These are phyloP conservation scores for Vaucheria bursata DNA, from an alignment of 352 stramenopile genomes.

Conservation along the genomic window DNA sequence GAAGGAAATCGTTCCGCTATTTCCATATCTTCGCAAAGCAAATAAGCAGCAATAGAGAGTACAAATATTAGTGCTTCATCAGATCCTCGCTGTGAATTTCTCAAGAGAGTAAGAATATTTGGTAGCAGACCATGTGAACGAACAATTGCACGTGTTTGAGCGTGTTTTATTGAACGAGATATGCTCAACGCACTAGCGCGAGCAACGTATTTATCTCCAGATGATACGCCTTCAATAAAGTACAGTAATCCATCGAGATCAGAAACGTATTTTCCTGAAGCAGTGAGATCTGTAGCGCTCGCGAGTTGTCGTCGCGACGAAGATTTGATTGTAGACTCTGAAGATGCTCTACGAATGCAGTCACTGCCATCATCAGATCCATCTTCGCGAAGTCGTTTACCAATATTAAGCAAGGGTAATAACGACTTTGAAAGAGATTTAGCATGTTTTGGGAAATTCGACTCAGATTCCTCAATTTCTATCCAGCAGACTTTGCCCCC, in stretches of 20 bases:
- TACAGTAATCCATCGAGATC: conserved; percentile 1
- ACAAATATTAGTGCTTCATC: neutral
- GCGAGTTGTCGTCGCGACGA: neutral
- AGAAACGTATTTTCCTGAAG: neutral
- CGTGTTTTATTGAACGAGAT: neutral
- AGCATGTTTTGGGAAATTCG: too few species aligned
- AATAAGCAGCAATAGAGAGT: neutral
- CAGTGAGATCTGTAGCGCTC: neutral
- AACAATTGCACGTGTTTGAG: neutral
- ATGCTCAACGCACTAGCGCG: neutral
- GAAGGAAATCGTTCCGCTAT: neutral
- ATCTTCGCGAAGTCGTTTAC: neutral
- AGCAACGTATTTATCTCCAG: neutral
- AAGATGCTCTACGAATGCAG: neutral
- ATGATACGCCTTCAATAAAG: neutral
- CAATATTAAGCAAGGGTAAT: neutral
- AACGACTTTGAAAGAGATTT: neutral
- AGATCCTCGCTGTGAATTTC: neutral
- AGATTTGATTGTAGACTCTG: neutral
- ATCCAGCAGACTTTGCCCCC: neutral
- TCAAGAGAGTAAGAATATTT: neutral
- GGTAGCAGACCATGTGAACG: neutral
- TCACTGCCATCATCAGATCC: neutral
- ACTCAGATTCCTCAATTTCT: neutral
- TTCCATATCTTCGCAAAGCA: neutral